These are phyloP conservation scores for Orychophragmus violaceus DNA, from an alignment of 345 rosid species.

Conservation along the genomic window DNA sequence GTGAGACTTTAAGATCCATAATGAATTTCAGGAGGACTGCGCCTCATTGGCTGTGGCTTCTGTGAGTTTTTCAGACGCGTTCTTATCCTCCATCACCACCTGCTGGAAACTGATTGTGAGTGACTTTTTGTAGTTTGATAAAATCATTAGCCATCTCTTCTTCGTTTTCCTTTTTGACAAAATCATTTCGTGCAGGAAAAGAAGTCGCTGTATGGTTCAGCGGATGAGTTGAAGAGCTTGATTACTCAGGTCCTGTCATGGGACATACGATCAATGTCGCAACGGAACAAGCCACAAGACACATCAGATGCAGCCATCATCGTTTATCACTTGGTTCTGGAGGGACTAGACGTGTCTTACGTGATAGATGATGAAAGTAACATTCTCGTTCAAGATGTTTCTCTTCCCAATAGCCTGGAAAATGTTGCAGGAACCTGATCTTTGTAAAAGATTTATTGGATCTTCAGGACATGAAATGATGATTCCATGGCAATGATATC, in stretches of 20 bases:
- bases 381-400: constrained; percentile 53
- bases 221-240: constrained; percentile 56
- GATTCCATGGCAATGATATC: neutral
- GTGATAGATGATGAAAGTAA: constrained; percentile 47
- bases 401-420: constrained; percentile 16
- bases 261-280: constrained; percentile 92
- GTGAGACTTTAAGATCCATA: neutral
- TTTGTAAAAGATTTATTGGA: neutral
- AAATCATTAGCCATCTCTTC: neutral
- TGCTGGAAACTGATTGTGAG: constrained; percentile 69
- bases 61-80: constrained; percentile 56
- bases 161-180: neutral
- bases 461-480: neutral
- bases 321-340: constrained; percentile 67
- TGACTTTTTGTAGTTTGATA: constrained; percentile 6
- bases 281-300: constrained; percentile 48
- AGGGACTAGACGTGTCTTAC: constrained; percentile 71
- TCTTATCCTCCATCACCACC: constrained; percentile 51
- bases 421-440: constrained; percentile 5
- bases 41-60: constrained; percentile 60
- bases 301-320: constrained; percentile 14
- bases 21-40: constrained; percentile 51
- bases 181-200: constrained; percentile 41
- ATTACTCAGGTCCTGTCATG: constrained; percentile 74
- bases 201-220: constrained; percentile 65